Evolutionary conservation across 768 basidiomycete species (phyloP).

Genomic region (Dioszegia crocea): DNA sequence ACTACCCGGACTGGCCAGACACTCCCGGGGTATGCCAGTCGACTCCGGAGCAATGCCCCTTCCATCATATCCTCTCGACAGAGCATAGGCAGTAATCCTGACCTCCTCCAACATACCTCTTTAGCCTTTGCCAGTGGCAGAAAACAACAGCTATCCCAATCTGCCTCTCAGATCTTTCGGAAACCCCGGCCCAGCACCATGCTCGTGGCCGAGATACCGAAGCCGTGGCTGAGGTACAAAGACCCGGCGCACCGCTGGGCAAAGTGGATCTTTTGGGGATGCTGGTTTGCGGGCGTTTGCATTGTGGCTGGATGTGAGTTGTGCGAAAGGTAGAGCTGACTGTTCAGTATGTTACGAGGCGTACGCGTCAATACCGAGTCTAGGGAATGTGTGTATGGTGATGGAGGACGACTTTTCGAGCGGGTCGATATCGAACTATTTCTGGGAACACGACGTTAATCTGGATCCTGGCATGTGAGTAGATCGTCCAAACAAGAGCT

Average conservation of each 20-base stretch:
- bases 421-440: constrained; percentile 53
- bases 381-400: constrained; percentile 56
- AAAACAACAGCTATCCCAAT: no score
- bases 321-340: not conserved
- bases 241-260: constrained; percentile 53
- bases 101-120: not conserved
- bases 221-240: constrained; percentile 53
- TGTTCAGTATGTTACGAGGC: constrained; percentile 53
- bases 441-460: constrained; percentile 67
- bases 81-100: not conserved
- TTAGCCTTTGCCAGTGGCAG: not conserved
- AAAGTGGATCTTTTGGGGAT: constrained; percentile 49
- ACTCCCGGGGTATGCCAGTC: no score
- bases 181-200: constrained; percentile 26
- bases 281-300: not conserved
- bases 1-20: no score
- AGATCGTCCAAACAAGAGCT: constrained; percentile 20
- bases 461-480: constrained; percentile 46
- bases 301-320: not conserved
- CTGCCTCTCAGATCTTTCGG: not conserved
- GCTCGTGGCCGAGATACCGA: constrained; percentile 48
- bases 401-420: constrained; percentile 67
- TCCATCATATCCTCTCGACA: not conserved
- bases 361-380: constrained; percentile 48
- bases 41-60: not conserved